Evolutionary conservation across 306 rosid genomes (phyloP).

Genomic region (Acacia melanoxylon): DNA sequence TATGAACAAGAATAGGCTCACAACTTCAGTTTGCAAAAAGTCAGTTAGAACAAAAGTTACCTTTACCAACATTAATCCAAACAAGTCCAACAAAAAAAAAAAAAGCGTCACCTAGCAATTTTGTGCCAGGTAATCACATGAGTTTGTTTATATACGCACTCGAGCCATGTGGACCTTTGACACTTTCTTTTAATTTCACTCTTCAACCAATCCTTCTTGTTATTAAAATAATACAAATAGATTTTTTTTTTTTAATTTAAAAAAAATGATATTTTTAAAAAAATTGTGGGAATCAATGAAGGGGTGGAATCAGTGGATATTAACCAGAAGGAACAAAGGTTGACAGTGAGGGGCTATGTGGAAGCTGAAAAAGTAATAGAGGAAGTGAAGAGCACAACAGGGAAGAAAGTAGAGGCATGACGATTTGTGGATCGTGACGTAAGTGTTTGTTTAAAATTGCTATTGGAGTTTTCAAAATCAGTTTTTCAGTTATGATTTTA

Average conservation of each 20-base stretch:
- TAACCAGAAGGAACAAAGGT: slow-evolving; percentile 57
- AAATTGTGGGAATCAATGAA: slow-evolving; percentile 17
- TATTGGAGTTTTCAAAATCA: too few species aligned
- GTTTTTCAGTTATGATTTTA: too few species aligned
- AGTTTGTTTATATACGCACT: background rate
- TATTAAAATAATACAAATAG: background rate
- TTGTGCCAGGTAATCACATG: too few species aligned
- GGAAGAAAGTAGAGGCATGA: slow-evolving; percentile 73
- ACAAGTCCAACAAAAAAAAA: too few species aligned
- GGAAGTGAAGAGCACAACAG: slow-evolving; percentile 68
- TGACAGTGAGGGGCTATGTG: slow-evolving; percentile 59
- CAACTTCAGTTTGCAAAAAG: too few species aligned
- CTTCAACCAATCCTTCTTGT: background rate
- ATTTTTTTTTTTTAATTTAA: too few species aligned
- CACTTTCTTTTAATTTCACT: background rate
- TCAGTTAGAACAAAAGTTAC: too few species aligned
- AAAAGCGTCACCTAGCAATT: too few species aligned
- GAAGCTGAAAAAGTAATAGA: slow-evolving; percentile 61
- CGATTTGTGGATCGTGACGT: slow-evolving; percentile 60
- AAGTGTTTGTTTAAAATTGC: background rate
- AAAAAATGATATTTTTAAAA: too few species aligned
- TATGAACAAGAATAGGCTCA: too few species aligned
- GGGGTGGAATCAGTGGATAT: slow-evolving; percentile 69
- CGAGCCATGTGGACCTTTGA: background rate
- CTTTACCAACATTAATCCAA: too few species aligned